phyloP scores from a whole-genome alignment of 306 rosid species.

The Urtica urens region DNA sequence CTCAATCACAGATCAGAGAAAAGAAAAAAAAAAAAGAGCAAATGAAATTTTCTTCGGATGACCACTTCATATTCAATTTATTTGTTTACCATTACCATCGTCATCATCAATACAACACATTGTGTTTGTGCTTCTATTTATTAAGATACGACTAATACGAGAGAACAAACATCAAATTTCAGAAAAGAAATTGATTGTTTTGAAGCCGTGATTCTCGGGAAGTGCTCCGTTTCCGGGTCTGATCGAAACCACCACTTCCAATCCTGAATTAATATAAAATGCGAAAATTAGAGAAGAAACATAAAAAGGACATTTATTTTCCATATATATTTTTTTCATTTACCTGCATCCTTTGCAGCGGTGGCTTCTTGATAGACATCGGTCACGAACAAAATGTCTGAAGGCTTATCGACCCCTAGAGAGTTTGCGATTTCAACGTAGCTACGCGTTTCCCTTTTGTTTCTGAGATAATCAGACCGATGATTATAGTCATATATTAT shows the following conservation, averaged over 20 bases:
- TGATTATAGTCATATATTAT: too few species aligned
- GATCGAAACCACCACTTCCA: constrained; percentile 63
- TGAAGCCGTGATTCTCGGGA: constrained; percentile 73
- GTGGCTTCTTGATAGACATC: constrained; percentile 82
- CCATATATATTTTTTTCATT: neutral
- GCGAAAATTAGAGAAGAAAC: neutral
- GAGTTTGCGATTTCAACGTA: constrained; percentile 61
- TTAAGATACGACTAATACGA: constrained; percentile 7
- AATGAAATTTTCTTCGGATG: neutral
- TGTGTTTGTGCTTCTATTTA: neutral
- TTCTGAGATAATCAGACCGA: constrained; percentile 29
- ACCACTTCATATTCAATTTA: neutral
- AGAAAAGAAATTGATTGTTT: constrained; percentile 52
- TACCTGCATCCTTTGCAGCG: constrained; percentile 96
- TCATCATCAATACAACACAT: neutral
- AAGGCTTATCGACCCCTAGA: constrained; percentile 78
- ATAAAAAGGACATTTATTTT: neutral
- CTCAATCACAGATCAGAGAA: too few species aligned
- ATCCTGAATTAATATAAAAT: constrained; percentile 48
- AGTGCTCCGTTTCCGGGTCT: constrained; percentile 91
- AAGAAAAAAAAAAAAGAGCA: too few species aligned
- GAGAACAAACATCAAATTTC: constrained; percentile 38
- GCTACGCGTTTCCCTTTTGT: constrained; percentile 69
- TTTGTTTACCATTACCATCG: neutral
- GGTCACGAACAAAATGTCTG: constrained; percentile 69